Percentiles rank a stretch among this genome's conserved stretches.
These are phyloP conservation scores for Oenanthe javanica DNA, from an alignment of 140 eudicot genomes.

Conservation along the genomic window DNA sequence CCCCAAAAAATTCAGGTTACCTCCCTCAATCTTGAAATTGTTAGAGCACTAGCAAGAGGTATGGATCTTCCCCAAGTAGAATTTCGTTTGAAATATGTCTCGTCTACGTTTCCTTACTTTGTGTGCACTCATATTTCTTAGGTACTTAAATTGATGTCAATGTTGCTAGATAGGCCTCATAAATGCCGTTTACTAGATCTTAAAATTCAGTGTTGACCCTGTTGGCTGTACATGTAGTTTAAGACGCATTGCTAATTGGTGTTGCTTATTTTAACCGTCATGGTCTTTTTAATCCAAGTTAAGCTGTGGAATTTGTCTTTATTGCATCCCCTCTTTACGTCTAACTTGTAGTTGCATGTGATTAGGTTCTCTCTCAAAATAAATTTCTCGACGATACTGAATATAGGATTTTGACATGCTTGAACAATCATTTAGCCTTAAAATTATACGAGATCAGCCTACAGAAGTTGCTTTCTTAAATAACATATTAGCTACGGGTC, in stretches of 20 bases:
- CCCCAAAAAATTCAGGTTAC: slow-evolving; percentile 59
- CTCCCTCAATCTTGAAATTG: slow-evolving; percentile 86
- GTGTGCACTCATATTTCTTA: background rate
- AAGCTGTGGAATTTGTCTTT: background rate
- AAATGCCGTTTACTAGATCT: background rate
- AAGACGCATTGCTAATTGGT: background rate
- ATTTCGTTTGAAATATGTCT: background rate
- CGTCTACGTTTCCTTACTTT: background rate
- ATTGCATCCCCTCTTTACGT: background rate
- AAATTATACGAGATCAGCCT: background rate
- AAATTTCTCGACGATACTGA: background rate
- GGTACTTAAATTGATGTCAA: background rate
- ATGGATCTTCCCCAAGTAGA: slow-evolving; percentile 9
- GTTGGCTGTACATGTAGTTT: background rate
- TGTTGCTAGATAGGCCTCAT: background rate
- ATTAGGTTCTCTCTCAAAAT: background rate
- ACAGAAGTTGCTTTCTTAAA: background rate
- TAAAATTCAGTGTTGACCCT: background rate
- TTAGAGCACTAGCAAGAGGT: slow-evolving; percentile 98
- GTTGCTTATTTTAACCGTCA: background rate
- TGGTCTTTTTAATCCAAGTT: background rate
- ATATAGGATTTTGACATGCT: background rate
- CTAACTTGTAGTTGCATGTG: background rate
- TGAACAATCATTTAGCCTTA: background rate
- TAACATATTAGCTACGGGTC: background rate